A percentile compares a stretch with the other conserved stretches of the same genome.
These are phyloP conservation scores for Ploettnerulaceae sp. DNA, from an alignment of 2,329 filamentous ascomycete genomes.

Conservation along the genomic window DNA sequence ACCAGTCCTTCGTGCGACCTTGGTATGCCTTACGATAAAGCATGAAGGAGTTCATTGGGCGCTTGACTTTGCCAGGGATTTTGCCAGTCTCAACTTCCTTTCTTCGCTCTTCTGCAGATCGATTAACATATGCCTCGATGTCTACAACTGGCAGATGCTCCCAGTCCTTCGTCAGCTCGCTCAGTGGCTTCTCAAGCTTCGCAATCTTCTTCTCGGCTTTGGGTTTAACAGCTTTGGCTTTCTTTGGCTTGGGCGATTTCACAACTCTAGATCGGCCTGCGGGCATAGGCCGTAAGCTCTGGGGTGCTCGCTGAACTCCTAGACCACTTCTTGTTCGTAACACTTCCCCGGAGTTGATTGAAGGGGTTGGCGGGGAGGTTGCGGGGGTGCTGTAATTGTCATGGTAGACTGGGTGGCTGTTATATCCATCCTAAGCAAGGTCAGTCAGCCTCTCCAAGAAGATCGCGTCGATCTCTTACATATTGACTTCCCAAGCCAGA, in stretches of 20 bases:
- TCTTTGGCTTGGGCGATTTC: slow-evolving; percentile 34
- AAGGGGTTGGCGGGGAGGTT: slow-evolving; percentile 48
- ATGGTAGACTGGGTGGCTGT: slow-evolving; percentile 19
- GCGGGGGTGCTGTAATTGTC: slow-evolving; percentile 48
- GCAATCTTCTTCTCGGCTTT: slow-evolving; percentile 44
- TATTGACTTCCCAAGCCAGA: slow-evolving; percentile 27
- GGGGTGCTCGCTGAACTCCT: slow-evolving; percentile 23
- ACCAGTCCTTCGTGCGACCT: slow-evolving; percentile 76
- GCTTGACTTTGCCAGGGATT: slow-evolving; percentile 70
- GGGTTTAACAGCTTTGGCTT: slow-evolving; percentile 36
- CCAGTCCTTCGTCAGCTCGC: slow-evolving; percentile 61
- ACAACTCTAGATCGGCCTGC: slow-evolving; percentile 23
- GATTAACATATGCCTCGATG: slow-evolving; percentile 75
- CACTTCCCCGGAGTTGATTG: slow-evolving; percentile 26
- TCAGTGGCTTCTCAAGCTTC: slow-evolving; percentile 62
- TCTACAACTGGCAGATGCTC: slow-evolving; percentile 62
- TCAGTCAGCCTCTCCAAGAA: slow-evolving; percentile 13
- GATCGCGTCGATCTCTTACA: slow-evolving; percentile 19
- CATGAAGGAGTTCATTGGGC: slow-evolving; percentile 98
- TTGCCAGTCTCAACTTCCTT: slow-evolving; percentile 66
- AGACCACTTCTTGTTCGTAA: slow-evolving; percentile 31
- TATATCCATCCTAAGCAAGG: slow-evolving; percentile 23
- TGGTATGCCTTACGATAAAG: slow-evolving; percentile 92
- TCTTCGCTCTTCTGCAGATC: slow-evolving; percentile 60
- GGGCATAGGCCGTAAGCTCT: slow-evolving; percentile 28